A percentile compares a stretch with the other conserved stretches of the same genome.
Conservation (phyloP, 2,329 filamentous ascomycete species). For the Fusarium chlamydosporum region DNA sequence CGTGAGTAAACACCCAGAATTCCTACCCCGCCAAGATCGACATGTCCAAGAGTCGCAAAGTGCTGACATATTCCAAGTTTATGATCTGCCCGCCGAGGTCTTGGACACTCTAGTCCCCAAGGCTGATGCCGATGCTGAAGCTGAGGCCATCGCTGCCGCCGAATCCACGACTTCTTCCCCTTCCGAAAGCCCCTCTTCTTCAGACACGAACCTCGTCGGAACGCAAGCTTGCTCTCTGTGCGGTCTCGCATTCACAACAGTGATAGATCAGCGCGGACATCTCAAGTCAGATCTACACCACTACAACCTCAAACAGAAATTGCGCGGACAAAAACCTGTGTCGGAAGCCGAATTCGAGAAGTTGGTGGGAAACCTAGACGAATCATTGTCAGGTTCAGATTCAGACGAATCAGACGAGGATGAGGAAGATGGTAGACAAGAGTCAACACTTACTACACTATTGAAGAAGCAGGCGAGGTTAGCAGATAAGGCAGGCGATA, state of each 20-base stretch:
- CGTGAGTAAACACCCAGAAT: conserved; percentile 52
- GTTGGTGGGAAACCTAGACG: conserved; percentile 86
- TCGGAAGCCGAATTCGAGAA: conserved; percentile 88
- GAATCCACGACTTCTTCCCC: conserved; percentile 45
- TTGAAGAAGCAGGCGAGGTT: conserved; percentile 87
- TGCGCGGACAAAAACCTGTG: conserved; percentile 79
- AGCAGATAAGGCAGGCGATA: conserved; percentile 65
- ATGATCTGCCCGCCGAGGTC: conserved; percentile 83
- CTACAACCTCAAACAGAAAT: conserved; percentile 94
- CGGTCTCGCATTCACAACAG: conserved; percentile 75
- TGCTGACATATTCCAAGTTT: conserved; percentile 68
- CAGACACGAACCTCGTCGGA: conserved; percentile 64
- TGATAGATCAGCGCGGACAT: conserved; percentile 87
- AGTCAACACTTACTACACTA: conserved; percentile 80
- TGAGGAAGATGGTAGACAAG: conserved; percentile 68
- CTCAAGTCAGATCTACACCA: conserved; percentile 91
- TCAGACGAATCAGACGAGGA: conserved; percentile 79
- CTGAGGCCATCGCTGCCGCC: conserved; percentile 38
- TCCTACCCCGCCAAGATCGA: conserved; percentile 28
- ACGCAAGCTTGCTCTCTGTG: conserved; percentile 88
- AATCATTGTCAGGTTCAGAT: conserved; percentile 92
- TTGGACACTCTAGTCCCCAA: conserved; percentile 74
- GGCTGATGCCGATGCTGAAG: conserved; percentile 51
- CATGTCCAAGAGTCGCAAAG: conserved; percentile 14
- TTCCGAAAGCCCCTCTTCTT: conserved; percentile 46